Conservation (phyloP, 106 monocot genomes). For the Hemerocallis citrina region DNA sequence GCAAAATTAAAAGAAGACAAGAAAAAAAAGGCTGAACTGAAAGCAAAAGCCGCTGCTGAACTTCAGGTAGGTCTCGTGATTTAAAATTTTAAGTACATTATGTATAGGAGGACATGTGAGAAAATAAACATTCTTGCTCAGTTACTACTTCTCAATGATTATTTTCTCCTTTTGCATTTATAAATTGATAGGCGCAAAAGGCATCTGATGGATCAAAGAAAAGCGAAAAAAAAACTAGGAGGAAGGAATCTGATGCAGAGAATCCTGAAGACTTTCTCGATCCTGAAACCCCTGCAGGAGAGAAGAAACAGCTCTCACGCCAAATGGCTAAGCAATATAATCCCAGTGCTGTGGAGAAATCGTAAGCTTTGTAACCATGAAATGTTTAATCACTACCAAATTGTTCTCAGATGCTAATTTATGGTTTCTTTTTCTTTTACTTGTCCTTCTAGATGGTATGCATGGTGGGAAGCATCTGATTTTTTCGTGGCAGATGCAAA, state of each 20-base stretch:
- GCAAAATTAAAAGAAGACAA: constrained; percentile 78
- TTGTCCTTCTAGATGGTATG: constrained; percentile 59
- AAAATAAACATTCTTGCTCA: background rate
- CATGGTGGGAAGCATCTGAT: constrained; percentile 76
- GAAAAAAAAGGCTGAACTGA: constrained; percentile 72
- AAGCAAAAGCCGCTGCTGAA: constrained; percentile 61
- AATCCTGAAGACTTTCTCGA: constrained; percentile 75
- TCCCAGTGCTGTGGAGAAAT: constrained; percentile 86
- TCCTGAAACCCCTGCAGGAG: constrained; percentile 58
- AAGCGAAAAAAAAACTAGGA: constrained; percentile 52
- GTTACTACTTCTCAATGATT: background rate
- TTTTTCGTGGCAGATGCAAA: constrained; percentile 74
- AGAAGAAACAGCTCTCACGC: constrained; percentile 77
- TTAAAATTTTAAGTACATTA: background rate
- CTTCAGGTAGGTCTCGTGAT: constrained; percentile 33
- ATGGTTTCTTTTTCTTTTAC: background rate
- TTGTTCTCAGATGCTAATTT: background rate
- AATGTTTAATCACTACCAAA: background rate
- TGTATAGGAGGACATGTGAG: background rate
- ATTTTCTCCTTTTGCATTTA: background rate
- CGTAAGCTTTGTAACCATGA: constrained; percentile 25
- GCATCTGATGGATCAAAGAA: constrained; percentile 52
- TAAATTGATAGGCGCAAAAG: constrained; percentile 31
- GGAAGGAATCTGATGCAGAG: constrained; percentile 46
- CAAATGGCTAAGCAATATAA: constrained; percentile 94